Base-by-base conservation (phyloP, 2,329 filamentous ascomycete genomes). In the Cladorrhinum sp. region DNA sequence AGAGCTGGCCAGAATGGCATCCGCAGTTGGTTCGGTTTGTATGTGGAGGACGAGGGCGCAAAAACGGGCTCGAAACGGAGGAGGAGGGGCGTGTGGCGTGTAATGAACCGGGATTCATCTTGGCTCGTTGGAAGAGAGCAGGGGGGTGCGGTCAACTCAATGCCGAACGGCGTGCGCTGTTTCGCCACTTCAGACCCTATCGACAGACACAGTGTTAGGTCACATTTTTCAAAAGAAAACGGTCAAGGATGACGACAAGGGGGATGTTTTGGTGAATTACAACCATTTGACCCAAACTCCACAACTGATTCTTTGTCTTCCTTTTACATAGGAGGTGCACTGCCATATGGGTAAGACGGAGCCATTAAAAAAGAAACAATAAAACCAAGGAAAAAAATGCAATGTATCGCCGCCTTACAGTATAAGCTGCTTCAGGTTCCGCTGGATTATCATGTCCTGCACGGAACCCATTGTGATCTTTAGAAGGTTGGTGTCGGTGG, bases 401-500 rank as follows among this genome's bases (percentile, higher is more conserved):
- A 56, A 36, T 50, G 52, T 48, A 57, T 58, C 36, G 58, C 36
- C 56, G 53, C 62, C 66, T 82, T 76, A 90, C 76, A 90, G 78
- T 71, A 93, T 91, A 70, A 92, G 79, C 75, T 89, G 88, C 76
- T 91, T 90, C 59, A 93, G 81, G 73, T 92, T 92, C 73, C 88
- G 88, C 76, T 92, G 89, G 70, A 92, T 91, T 69, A 92, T 91
- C 87, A 92, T 94, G 73, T 94, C 90, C 75, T 94, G 90, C 59
- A 94, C 90, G 10, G 89, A 91, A 65, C 85, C 83, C 91, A 94
- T 94, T 42, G 91, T 94, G 65, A 92, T 91, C 77, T 92, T 93
- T 67, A 94, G 81, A 64, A 94, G 77, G 71, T 91, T 92, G 33
- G 90, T 86, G 67, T 86, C 83, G 55, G 83, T 86, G 8, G 83